Base-by-base conservation (phyloP, 1,284 basidiomycete species). In the Anthracocystis panici-leucophaei region DNA sequence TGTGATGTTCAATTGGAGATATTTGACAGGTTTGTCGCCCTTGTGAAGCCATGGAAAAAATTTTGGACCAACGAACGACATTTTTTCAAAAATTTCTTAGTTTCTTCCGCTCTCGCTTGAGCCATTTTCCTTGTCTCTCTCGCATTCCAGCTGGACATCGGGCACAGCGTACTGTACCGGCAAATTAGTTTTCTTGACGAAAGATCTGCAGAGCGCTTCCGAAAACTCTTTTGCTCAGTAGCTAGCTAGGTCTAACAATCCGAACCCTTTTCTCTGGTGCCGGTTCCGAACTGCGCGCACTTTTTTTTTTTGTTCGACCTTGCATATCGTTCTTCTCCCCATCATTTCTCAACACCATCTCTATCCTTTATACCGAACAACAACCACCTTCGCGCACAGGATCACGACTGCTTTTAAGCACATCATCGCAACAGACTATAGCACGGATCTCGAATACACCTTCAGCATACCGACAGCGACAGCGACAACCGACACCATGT, bases 271-370 rank as follows among this genome's bases (percentile, higher is more conserved):
- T 9, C 1, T 6, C 31, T 23, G 25, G 21, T 50, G 8, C 44
- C 67, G 67, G 67, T 50, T 70, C 67, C 68, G 68, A 71, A 71
- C 18, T 4, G 57, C 61, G 49, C 38, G 42, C 46, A 54, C 27
- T 44, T 64, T 65, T 27, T 64, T 65, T 27, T 27, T 70, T 57
- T 38, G 27, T 48, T 50, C 29, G 5, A 16, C 20, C 33, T 56
- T 63, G 60, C 54, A 53, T 57, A 31, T 29, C 44, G 9, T 61
- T 51, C 51, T 69, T 64, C 45, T 57, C 52, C 40, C 16, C 31
- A 40, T 33, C 57, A 44, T n/a, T 56, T 45, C 18, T 38, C 60
- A n/a, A 23, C 52, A 40, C 41, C 50, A 31, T 29, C 35, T 25
- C 20, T 14, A 5, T 21, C 5, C 25, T 27, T 25, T 27, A 18